Percentiles rank a stretch among this genome's conserved stretches.
These are phyloP conservation scores for Aspergillus jensenii DNA, from an alignment of 2,329 filamentous ascomycete genomes.

Conservation along the genomic window DNA sequence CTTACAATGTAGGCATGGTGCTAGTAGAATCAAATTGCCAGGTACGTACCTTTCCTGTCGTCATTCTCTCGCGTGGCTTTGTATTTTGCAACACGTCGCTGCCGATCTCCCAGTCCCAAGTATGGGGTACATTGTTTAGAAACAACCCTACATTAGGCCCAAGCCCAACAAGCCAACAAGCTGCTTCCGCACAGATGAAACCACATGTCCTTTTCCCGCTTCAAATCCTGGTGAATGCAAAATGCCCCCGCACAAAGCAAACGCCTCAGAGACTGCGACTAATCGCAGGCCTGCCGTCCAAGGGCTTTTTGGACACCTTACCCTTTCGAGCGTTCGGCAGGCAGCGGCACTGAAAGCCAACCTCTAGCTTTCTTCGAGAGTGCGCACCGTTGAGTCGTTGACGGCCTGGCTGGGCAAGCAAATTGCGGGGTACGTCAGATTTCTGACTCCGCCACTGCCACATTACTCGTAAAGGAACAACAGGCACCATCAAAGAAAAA, in stretches of 20 bases:
- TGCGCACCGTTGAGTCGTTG: neutral
- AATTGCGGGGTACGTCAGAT: constrained; percentile 1
- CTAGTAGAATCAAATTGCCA: neutral
- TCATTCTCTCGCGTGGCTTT: neutral
- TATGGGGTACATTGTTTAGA: neutral
- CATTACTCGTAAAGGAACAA: too few species aligned
- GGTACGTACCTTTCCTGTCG: neutral
- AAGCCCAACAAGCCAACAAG: neutral
- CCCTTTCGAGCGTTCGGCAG: neutral
- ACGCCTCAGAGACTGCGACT: neutral
- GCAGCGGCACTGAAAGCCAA: neutral
- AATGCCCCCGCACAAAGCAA: neutral
- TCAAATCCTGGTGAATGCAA: neutral
- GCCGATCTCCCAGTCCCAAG: neutral
- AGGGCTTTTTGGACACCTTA: neutral
- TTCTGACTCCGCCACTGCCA: neutral
- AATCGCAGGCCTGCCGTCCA: neutral
- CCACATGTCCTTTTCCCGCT: constrained; percentile 9
- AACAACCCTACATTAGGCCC: neutral
- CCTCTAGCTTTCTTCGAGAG: neutral
- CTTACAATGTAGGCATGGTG: neutral
- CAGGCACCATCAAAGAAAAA: neutral
- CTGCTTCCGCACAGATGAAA: constrained; percentile 7
- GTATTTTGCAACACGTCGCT: neutral
- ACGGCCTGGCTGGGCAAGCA: neutral